Evolutionary conservation across 2,329 filamentous ascomycete genomes (phyloP), one percentile per base, ranked within the genome.

Genomic region (Aphanocladium album): DNA sequence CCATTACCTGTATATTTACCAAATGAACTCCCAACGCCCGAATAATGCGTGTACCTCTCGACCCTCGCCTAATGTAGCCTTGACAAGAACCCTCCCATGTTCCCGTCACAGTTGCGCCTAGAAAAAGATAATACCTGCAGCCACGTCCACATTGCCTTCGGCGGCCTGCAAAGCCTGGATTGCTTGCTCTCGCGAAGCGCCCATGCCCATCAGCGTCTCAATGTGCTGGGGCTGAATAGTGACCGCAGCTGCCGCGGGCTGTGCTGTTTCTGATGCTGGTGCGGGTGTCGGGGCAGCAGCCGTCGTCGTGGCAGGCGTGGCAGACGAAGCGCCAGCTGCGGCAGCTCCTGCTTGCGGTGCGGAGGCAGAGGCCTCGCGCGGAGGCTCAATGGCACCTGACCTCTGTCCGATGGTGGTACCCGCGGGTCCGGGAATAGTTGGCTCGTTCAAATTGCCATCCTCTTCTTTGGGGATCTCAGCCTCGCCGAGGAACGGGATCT

Each of bases 381-480:
- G 62, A 19, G 73, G 70, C 47, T 71, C 83, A 23, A 95, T 85
- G 27, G 89, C 91, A 17, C 95, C 95, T 2, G 92, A 89, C 60
- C 87, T 84, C 53, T 89, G 88, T 47, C 93, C 93, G 64, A 98
- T 91, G 53, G 90, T 87, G 12, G 91, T 96, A n/a, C 93, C 93
- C 43, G 89, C 90, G 0, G 93, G 90, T 0, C 95, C 95, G 49
- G 87, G 83, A 53, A 98, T 84, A 16, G 89, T 91, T 5, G 93
- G 92, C 75, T 98, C 93, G 60, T 90, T 83, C 57, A 88, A 83
- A 62, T 88, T 80, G 3, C 85, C 84, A 63, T 93, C 89, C 66
- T 96, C 91, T 51, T 88, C 84, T 73, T 89, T 96, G n/a, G 95
- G 95, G 57, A 98, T 96, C 65, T 99, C 93, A 2, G 89, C 89